Evolutionary conservation across 805 yeast species (phyloP), one percentile per base, ranked within the genome.

Genomic region (Cyberlindnera euphorbiiphila): DNA sequence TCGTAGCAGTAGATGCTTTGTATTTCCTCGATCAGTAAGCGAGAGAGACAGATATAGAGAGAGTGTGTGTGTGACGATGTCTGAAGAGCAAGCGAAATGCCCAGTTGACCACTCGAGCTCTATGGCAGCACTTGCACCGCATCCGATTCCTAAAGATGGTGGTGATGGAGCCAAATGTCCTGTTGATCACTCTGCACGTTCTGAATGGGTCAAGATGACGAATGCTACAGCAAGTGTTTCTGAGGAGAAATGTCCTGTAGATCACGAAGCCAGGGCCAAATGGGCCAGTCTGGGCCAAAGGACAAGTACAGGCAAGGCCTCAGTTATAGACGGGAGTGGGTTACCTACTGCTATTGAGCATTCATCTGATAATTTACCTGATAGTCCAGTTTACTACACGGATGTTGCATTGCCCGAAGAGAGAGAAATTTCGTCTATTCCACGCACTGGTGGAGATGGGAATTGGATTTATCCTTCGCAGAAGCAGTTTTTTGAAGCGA

Each of bases 381-480:
- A 56, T 6, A 44, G 53, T 0, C 66, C 71, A 6, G 37, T 47
- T 0, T 59, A 62, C 33, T 48, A 49, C 4, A 64, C 70, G 2
- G 46, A 65, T 28, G 64, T 66, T 0, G 53, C 61, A 1, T 63
- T 88, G 23, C 83, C 94, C 0, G 73, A 72, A n/a, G 85, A 81
- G 1, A 67, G 96, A 43, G 91, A 81, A 50, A 62, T 83, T 4
- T 79, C 89, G 9, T 74, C 94, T 3, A 89, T 89, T 28, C 97
- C 96, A 32, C 66, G 95, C 35, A 82, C 94, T 1, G 81, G 75
- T 4, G 55, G 74, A 1, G 68, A 68, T 12, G 51, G 70, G 1
- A 84, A 89, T 63, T 91, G 98, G 98, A 72, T 91, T 2, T 91
- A 91, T 57, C 98, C 98, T 8, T 85, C 96, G 4, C 95, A 91